Evolutionary conservation across 228 moss, liverwort and hornwort species (phyloP), one percentile per base, ranked within the genome.

Genomic region (Sphagnum magellanicum): DNA sequence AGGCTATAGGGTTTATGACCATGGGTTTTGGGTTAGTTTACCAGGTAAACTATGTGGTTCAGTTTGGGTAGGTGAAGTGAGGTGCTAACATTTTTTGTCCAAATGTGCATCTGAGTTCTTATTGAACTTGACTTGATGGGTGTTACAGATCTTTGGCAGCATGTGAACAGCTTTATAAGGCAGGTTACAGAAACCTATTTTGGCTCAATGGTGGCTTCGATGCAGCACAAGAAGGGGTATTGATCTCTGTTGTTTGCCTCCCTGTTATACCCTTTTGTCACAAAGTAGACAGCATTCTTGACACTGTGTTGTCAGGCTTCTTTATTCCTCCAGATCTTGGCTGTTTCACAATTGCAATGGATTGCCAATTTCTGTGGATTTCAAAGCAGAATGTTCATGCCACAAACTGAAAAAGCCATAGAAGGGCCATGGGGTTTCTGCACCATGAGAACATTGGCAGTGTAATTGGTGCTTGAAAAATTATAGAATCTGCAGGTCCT

Each of bases 181-280:
- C 91, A 72, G 98, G 98, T 48, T 98, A 93, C 59, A 79, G 98
- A 75, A 98, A 98, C 66, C 73, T 98, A 60, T 93, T 82, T 72
- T 98, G 98, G 93, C 70, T 98, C 17, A 90, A 84, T 76, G 98
- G 93, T 52, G 98, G 98, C 51, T 78, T 98, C 68, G 93, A 98
- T 67, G 83, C 84, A 16, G 86, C 76, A 61, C 83, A 86, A 75
- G 98, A 98, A 81, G 93, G 91, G 88, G 94, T 94, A 79, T 50
- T 12, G 57, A 50, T 5, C 5, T 15, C 53, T 47, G 13, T 51
- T 16, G 53, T 15, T 53, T 8, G 47, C 32, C n/a, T 9, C 53
- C 53, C 15, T 15, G 16, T 15, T 63, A 8, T 48, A 63, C 9
- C 63, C 32, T 32, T 32, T 32, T 32, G 32, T 32, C 32, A 32